Base-by-base conservation (phyloP, 805 yeast species). In the Ogataea pignaliae region DNA sequence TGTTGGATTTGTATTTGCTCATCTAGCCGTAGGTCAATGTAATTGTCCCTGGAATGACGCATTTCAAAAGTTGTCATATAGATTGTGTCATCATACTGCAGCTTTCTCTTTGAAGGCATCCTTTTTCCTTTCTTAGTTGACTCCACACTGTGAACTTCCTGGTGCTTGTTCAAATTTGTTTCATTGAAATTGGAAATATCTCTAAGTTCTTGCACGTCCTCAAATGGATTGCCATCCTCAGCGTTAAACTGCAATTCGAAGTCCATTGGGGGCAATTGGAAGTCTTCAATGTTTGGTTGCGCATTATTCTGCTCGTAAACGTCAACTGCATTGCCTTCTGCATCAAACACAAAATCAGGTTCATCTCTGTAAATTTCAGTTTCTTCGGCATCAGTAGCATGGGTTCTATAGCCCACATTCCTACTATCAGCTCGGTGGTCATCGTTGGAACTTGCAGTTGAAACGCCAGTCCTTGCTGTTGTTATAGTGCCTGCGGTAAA, bases 261-360 rank as follows among this genome's bases (percentile, higher is more conserved):
- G 16, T 31, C 15, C 26, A 31, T 26, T 13, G 15, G 18, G 11
- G 12, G 8, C 18, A 29, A 34, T 14, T 9, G 15, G 29, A 8
- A 17, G 30, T 28, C 13, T 36, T 32, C 26, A 28, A 32, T n/a
- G 14, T 30, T 16, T 21, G 26, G 26, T 21, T 21, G 26, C 7
- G n/a, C 29, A 15, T 31, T 10, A 8, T 38, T 29, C 13, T 32
- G 30, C 9, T 32, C 18, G 14, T 21, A 12, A n/a, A 17, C 14
- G 10, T 36, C 40, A 18, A 49, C 47, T 13, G 42, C 36, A 6
- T 51, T 44, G 2, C 56, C 58, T 34, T 53, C 39, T 11, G 31
- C 44, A 40, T 50, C 55, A 44, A 54, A 51, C 7, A 37, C 40
- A 38, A 54, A 54, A 34, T 45, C 50, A 12, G 45, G 37, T 4